Evolutionary conservation across 352 stramenopile genomes (phyloP), one percentile per base, ranked within the genome.

Genomic region (Pythium aquatile): DNA sequence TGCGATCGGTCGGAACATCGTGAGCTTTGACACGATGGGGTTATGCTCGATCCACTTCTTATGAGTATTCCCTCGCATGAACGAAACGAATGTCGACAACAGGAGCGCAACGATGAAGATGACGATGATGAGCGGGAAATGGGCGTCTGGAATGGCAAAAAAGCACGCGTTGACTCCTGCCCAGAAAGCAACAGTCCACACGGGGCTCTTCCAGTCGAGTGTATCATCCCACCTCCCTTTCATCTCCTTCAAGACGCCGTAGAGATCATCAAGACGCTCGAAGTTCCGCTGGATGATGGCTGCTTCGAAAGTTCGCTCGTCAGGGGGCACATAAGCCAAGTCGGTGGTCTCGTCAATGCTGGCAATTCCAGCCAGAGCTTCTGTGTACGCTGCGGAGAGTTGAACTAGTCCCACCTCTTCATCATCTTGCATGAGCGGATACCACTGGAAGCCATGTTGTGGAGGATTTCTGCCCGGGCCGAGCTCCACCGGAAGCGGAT

Each of bases 251-350:
- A 73, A 24, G 7, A 47, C 26, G 14, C 35, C 48, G 26, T 71
- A 69, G 14, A 77, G 28, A 10, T 74, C 59, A 56, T 79, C 73
- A 20, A 79, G 39, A 9, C 73, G 69, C 58, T 79, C 73, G 40
- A 79, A 70, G 52, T 79, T 77, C 14, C 70, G 66, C 14, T 75
- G 72, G 11, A 79, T 65, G 16, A 75, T 68, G 6, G 65, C 49
- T 16, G 66, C 59, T n/a, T 77, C 72, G 33, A 79, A 79, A 26
- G 52, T 59, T 16, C 59, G 35, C 56, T 79, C 73, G 17, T 79
- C 73, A 7, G 56, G 60, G 2, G 68, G 44, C 1, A 77, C 40
- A 47, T 70, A 73, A 10, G 56, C 51, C n/a, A 66, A 16, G 54
- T 79, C 73, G 11, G 56, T 14, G 26, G 61, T 67, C 24, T 73